Evolutionary conservation across 106 monocot genomes (phyloP), one percentile per base, ranked within the genome.

Genomic region (Dioscorea zingiberensis): DNA sequence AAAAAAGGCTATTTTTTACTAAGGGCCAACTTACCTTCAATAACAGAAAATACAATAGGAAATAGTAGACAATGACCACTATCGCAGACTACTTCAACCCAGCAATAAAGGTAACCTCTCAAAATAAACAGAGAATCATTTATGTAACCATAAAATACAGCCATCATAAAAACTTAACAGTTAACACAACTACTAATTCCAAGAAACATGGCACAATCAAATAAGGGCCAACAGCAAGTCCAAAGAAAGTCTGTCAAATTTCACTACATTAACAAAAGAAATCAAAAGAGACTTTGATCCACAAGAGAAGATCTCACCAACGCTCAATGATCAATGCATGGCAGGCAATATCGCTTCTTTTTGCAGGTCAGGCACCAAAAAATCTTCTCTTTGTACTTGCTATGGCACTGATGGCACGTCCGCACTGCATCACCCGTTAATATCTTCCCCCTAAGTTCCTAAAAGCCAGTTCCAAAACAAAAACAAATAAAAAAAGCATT

Each of bases 331-430:
- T n/a, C n/a, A n/a, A 69, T 64, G 47, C 79, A 79, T 15, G 73
- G 69, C 10, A 57, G 22, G 26, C 79, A 79, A 45, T 73, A 79
- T 23, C 79, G 79, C 23, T 74, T 73, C 15, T 28, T 29, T 57
- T 15, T 30, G 38, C 73, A 73, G 10, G 32, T 32, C 30, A 51
- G 22, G 56, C 73, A 73, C 24, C 57, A 45, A 21, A 73, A 63
- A 12, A 74, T 69, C 23, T 55, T 79, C 46, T 73, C 79, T 54
- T 73, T 79, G 21, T 79, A 63, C 54, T 79, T 79, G 55, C 73
- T 73, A 56, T 74, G 79, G 53, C 79, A 79, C 32, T 79, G 79
- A 71, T 79, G 79, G 24, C 79, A 79, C 68, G 64, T 58, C 9
- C 27, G 16, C 1, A 28, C 25, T 25, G 16, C 28, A 16, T 46